Percentiles rank a stretch among this genome's conserved stretches.
These are phyloP conservation scores for Vanderwaltozyma verrucispora DNA, from an alignment of 805 yeast species.

Conservation along the genomic window DNA sequence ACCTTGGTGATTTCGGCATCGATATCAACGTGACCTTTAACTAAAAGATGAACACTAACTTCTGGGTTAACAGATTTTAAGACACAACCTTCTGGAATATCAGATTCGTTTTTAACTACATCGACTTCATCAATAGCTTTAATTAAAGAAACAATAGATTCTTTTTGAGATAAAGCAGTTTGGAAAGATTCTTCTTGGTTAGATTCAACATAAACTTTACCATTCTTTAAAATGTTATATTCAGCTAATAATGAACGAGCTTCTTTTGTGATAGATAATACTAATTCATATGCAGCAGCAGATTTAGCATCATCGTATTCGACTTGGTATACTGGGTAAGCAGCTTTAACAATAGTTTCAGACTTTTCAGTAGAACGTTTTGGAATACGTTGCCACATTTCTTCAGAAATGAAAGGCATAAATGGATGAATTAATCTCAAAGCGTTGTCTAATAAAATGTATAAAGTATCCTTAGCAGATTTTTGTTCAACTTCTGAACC, in stretches of 20 bases:
- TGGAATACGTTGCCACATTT: slow-evolving; percentile 98
- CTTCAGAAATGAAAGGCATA: slow-evolving; percentile 97
- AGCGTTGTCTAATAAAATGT: slow-evolving; percentile 87
- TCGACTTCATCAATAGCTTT: slow-evolving; percentile 75
- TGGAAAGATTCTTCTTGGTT: slow-evolving; percentile 34
- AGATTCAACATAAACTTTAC: slow-evolving; percentile 76
- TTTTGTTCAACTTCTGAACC: slow-evolving; percentile 77
- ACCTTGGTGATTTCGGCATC: slow-evolving; percentile 87
- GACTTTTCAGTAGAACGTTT: slow-evolving; percentile 65
- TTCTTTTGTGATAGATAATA: slow-evolving; percentile 77
- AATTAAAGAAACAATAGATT: slow-evolving; percentile 82
- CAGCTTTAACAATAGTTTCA: slow-evolving; percentile 64
- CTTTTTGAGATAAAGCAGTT: slow-evolving; percentile 60
- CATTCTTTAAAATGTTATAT: slow-evolving; percentile 80
- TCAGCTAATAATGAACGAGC: slow-evolving; percentile 90
- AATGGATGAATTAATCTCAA: slow-evolving; percentile 90
- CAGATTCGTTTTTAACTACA: slow-evolving; percentile 45
- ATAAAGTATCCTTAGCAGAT: slow-evolving; percentile 90
- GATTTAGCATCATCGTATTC: slow-evolving; percentile 58
- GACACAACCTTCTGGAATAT: slow-evolving; percentile 84
- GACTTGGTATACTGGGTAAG: slow-evolving; percentile 57
- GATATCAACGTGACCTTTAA: slow-evolving; percentile 88
- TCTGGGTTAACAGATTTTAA: slow-evolving; percentile 70
- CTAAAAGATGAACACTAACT: slow-evolving; percentile 79
- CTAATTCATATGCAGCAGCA: slow-evolving; percentile 67